Conservation (phyloP, 2,329 filamentous ascomycete species). For the Claviceps spartinae region DNA sequence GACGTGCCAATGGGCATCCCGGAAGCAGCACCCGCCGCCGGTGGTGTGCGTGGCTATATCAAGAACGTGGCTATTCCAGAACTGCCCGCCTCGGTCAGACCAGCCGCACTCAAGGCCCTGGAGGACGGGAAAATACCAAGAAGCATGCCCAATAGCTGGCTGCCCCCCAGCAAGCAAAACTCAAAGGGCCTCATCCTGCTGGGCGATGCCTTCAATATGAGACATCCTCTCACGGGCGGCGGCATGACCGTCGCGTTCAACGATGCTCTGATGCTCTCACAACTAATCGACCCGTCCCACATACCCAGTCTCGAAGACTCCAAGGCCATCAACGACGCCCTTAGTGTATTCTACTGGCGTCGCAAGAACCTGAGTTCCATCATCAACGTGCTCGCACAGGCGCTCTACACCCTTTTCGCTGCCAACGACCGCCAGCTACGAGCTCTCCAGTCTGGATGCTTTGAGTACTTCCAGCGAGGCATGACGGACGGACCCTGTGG, state of each 20-base stretch:
- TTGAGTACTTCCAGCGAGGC: conserved; percentile 73
- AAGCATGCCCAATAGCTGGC: conserved; percentile 92
- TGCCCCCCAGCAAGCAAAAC: conserved; percentile 56
- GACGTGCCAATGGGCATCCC: conserved; percentile 72
- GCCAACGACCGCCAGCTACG: conserved; percentile 66
- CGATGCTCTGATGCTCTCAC: conserved; percentile 67
- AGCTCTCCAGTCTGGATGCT: conserved; percentile 79
- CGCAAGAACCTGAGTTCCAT: conserved; percentile 72
- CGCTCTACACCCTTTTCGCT: conserved; percentile 82
- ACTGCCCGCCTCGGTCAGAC: conserved; percentile 57
- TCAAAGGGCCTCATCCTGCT: conserved; percentile 59
- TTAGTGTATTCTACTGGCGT: conserved; percentile 72
- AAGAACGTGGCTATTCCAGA: conserved; percentile 64
- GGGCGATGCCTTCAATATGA: conserved; percentile 97
- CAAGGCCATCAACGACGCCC: conserved; percentile 48
- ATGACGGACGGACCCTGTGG: conserved; percentile 68
- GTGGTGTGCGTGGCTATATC: conserved; percentile 78
- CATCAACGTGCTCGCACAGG: conserved; percentile 96
- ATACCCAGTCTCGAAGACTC: conserved; percentile 60
- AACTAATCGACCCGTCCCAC: conserved; percentile 54
- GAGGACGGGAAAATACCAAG: conserved; percentile 61
- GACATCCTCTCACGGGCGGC: conserved; percentile 91
- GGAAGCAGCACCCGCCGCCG: conserved; percentile 56
- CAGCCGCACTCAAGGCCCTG: conserved; percentile 62
- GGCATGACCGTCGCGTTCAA: conserved; percentile 98